Evolutionary conservation across 345 rosid species (phyloP).

Genomic region (Adansonia digitata): DNA sequence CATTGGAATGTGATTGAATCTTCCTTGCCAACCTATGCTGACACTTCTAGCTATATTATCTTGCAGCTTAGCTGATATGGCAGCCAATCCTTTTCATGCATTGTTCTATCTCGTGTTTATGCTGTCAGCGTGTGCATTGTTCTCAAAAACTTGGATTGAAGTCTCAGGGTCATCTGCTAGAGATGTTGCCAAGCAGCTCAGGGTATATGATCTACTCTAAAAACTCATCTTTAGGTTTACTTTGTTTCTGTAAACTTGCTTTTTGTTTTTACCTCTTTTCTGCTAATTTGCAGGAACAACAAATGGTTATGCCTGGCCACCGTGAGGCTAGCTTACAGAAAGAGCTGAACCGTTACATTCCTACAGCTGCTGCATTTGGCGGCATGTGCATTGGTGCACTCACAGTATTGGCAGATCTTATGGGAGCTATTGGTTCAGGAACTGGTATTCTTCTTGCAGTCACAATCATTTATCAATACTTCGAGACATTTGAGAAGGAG

Average conservation of each 20-base stretch:
- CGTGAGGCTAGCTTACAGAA: constrained; percentile 62
- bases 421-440: constrained; percentile 81
- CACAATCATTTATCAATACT: constrained; percentile 64
- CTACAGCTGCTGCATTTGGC: constrained; percentile 79
- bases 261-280: background rate
- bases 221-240: background rate
- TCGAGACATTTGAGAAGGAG: constrained; percentile 75
- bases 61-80: constrained; percentile 63
- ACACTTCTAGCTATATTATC: background rate
- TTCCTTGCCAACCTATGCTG: background rate
- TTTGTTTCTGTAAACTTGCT: background rate
- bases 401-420: constrained; percentile 69
- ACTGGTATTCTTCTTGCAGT: constrained; percentile 72
- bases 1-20: background rate
- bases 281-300: constrained; percentile 52
- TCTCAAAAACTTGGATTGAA: constrained; percentile 82
- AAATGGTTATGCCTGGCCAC: constrained; percentile 86
- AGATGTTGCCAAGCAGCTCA: constrained; percentile 80
- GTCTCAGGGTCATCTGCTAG: constrained; percentile 75
- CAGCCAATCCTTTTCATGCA: constrained; percentile 72
- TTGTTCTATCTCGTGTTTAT: constrained; percentile 66
- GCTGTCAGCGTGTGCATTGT: constrained; percentile 71
- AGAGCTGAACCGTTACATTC: constrained; percentile 65
- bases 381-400: constrained; percentile 80
- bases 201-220: constrained; percentile 31